A percentile compares a stretch with the other conserved stretches of the same genome.
These are phyloP conservation scores for Bremia lactucae DNA, from an alignment of 352 stramenopile species.

Conservation along the genomic window DNA sequence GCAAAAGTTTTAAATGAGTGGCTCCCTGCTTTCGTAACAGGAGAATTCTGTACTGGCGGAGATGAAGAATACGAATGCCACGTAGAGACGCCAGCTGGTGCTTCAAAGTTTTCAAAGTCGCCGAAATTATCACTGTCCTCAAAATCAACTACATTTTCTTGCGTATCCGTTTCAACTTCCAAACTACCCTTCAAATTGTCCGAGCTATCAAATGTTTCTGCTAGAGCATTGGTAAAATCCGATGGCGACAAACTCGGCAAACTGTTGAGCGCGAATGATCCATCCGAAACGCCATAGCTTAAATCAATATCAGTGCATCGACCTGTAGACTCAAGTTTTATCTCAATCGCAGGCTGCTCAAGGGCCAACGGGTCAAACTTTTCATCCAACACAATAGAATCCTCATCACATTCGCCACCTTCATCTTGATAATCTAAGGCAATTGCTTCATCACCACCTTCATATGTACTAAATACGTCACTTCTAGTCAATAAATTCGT, in stretches of 20 bases:
- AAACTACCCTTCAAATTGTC: not conserved
- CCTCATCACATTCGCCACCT: slow-evolving; percentile 1
- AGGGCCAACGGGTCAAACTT: slow-evolving; percentile 1
- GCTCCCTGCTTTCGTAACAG: slow-evolving; percentile 4
- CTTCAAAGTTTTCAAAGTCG: slow-evolving; percentile 23
- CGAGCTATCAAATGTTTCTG: not conserved
- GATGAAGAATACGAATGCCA: slow-evolving; percentile 8
- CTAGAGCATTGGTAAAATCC: not conserved
- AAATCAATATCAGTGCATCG: not conserved
- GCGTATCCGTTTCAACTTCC: not conserved
- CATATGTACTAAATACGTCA: too few species aligned
- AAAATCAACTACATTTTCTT: not conserved
- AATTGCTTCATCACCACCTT: slow-evolving; percentile 3
- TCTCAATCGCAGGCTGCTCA: slow-evolving; percentile 1
- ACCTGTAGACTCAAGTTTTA: not conserved
- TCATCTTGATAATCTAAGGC: slow-evolving; percentile 2
- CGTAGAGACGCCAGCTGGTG: slow-evolving; percentile 1
- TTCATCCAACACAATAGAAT: not conserved
- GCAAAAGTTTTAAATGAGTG: slow-evolving; percentile 10
- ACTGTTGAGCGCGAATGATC: not conserved
- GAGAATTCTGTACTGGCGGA: slow-evolving; percentile 5
- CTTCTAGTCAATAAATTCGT: too few species aligned
- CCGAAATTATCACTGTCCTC: slow-evolving; percentile 30
- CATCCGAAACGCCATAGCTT: not conserved
- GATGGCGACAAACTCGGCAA: not conserved